Base-by-base conservation (phyloP, 1,284 basidiomycete species). In the Tetrapyrgos nigripes region DNA sequence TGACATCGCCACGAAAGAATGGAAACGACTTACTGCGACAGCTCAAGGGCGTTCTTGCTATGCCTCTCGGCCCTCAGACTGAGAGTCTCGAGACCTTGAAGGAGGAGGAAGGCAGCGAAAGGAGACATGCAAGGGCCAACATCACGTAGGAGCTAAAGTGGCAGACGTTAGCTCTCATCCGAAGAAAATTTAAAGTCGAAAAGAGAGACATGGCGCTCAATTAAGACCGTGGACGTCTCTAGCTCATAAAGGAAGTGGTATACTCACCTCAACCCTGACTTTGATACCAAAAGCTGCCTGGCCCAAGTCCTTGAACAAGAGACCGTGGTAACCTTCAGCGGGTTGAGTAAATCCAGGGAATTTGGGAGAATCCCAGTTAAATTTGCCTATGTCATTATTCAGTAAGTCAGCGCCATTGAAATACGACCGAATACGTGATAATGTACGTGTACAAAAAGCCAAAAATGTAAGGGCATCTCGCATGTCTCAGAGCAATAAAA, bases 31-130 rank as follows among this genome's bases (percentile, higher is more conserved):
- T 64, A 88, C 81, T 80, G 75, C 0, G 94, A 93, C 5, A 96
- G 80, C 0, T 83, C 83, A 2, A 95, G 79, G 0, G 92, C 86
- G 60, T 94, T 96, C 43, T 88, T 82, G 35, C 82, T 84, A 68
- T 95, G 93, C 57, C 93, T 76, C 75, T 94, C 85, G 1, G 82
- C 87, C 14, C 94, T 84, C 57, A 96, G 79, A 65, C 87, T 89
- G 55, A 96, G 85, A 2, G 94, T 96, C 77, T 96, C 94, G 45
- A 96, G 79, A 57, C 94, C 94, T 70, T 93, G 91, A 26, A 96
- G 76, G n/a, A 94, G 81, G 51, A 93, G 80, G 81, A 94, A 94
- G 1, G 92, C 89, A 9, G 77, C 89, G 69, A 96, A 94, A 17
- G 94, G 92, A 73, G 93, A 93, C 67, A 94, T 66, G 8, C 81